Percentiles rank a stretch among this genome's conserved stretches.
Conservation (phyloP, 345 rosid genomes). For the Ceriops tagal region DNA sequence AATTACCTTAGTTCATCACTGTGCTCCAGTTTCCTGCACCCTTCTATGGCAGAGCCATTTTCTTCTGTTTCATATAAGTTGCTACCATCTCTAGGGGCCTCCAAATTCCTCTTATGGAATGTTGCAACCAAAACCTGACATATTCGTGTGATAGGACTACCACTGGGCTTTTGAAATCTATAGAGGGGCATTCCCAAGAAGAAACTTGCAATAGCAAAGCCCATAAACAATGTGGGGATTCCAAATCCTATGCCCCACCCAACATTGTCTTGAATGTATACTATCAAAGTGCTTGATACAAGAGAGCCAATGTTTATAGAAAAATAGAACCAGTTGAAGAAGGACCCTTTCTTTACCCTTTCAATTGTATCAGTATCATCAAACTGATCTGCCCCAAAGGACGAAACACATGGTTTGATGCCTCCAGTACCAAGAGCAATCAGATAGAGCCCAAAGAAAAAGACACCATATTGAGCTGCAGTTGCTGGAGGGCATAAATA, state of each 20-base stretch:
- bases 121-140: constrained; percentile 82
- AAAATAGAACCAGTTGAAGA: constrained; percentile 36
- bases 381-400: constrained; percentile 94
- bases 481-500: constrained; percentile 62
- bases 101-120: constrained; percentile 52
- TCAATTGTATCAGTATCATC: constrained; percentile 56
- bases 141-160: constrained; percentile 82
- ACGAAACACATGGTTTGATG: constrained; percentile 90
- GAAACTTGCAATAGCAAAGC: constrained; percentile 71
- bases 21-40: constrained; percentile 73
- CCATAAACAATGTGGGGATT: constrained; percentile 87
- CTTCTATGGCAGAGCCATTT: constrained; percentile 57
- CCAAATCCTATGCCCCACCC: constrained; percentile 97
- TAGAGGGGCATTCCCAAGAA: constrained; percentile 82
- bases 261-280: constrained; percentile 83
- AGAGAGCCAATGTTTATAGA: constrained; percentile 91
- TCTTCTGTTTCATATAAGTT: constrained; percentile 69
- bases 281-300: constrained; percentile 71
- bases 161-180: constrained; percentile 82
- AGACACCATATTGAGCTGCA: constrained; percentile 58
- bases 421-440: constrained; percentile 92
- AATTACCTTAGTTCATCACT: constrained; percentile 57
- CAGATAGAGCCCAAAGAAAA: constrained; percentile 82
- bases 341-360: too few relatives aligned
- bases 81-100: constrained; percentile 52